phyloP scores from a whole-genome alignment of 345 rosid genomes.

The Euphorbia pulcherrima region DNA sequence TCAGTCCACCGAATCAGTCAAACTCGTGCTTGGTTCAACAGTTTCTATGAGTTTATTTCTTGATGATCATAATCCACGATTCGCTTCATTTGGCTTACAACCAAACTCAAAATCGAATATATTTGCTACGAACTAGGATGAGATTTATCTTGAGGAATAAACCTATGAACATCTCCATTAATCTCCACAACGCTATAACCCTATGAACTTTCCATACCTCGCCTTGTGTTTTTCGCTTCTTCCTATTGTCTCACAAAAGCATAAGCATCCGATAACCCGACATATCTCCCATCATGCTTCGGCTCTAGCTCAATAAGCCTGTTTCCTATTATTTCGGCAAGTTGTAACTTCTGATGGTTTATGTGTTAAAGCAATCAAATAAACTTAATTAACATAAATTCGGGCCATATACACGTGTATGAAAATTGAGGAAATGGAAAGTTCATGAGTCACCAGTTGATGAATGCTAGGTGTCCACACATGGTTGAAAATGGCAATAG shows the following conservation, averaged over 20 bases:
- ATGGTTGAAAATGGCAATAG: no score
- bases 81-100: slow-evolving; percentile 41
- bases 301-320: slow-evolving; percentile 73
- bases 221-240: slow-evolving; percentile 55
- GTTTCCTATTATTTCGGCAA: slow-evolving; percentile 67
- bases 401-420: no score
- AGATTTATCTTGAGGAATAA: slow-evolving; percentile 59
- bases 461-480: no score
- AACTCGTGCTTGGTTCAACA: no score
- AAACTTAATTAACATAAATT: no score
- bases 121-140: slow-evolving; percentile 40
- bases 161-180: slow-evolving; percentile 47
- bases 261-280: slow-evolving; percentile 63
- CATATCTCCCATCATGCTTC: slow-evolving; percentile 63
- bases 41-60: slow-evolving; percentile 16
- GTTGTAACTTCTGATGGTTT: slow-evolving; percentile 54
- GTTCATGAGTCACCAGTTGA: no score
- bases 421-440: no score
- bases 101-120: slow-evolving; percentile 37
- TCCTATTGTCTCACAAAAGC: slow-evolving; percentile 53
- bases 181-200: slow-evolving; percentile 58
- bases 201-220: slow-evolving; percentile 77
- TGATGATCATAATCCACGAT: slow-evolving; percentile 22
- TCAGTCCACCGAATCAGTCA: no score
- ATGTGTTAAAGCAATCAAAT: no score